A percentile compares a stretch with the other conserved stretches of the same genome.
phyloP scores from a whole-genome alignment of 2,329 filamentous ascomycete species.

The Trichoderma endophyticum region DNA sequence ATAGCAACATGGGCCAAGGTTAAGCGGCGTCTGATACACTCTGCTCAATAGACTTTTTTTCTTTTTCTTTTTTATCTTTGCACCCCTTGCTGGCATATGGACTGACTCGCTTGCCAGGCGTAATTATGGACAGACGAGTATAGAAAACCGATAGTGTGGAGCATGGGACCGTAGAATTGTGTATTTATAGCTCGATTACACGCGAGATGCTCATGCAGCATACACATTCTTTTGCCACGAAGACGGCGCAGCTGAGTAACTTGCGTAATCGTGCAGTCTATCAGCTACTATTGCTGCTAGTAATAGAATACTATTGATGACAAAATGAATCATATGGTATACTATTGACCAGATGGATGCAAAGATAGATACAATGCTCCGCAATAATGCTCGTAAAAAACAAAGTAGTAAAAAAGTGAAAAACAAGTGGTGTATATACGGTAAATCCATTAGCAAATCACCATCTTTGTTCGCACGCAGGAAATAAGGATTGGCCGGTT shows the following conservation, averaged over 20 bases:
- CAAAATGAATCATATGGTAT: background rate
- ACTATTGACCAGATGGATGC: background rate
- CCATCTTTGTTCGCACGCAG: background rate
- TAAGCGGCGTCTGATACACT: background rate
- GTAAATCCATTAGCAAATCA: background rate
- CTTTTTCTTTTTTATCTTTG: background rate
- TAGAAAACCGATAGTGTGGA: background rate
- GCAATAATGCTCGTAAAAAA: background rate
- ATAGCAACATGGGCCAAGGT: background rate
- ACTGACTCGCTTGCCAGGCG: background rate
- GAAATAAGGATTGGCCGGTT: conserved; percentile 13
- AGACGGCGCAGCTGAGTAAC: conserved; percentile 2
- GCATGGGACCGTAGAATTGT: background rate
- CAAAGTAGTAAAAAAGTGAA: background rate
- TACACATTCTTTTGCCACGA: background rate
- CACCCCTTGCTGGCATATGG: background rate
- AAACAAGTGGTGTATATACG: background rate
- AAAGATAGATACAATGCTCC: background rate
- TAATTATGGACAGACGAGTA: background rate
- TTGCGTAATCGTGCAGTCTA: background rate
- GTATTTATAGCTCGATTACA: conserved; percentile 5
- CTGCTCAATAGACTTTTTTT: background rate
- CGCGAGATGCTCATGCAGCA: background rate
- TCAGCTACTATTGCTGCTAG: background rate
- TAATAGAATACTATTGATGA: background rate